Conservation (phyloP, 768 basidiomycete species). For the Suillus bovinus region DNA sequence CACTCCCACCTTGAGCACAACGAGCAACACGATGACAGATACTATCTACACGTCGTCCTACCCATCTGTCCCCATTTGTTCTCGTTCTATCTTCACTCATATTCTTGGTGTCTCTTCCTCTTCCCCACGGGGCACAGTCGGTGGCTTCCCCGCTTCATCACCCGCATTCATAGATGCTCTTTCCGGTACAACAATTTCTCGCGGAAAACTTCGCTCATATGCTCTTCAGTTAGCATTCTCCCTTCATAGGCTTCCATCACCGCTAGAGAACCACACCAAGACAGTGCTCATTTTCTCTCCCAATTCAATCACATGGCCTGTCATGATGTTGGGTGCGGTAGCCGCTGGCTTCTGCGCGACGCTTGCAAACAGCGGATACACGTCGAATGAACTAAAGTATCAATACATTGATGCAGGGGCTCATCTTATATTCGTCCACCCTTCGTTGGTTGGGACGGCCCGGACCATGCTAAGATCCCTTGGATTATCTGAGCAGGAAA, state of each 20-base stretch:
- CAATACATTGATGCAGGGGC: constrained; percentile 74
- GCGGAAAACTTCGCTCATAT: constrained; percentile 51
- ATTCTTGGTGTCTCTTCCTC: constrained; percentile 22
- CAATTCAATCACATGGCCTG: constrained; percentile 61
- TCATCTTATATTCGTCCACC: constrained; percentile 60
- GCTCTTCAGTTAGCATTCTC: constrained; percentile 61
- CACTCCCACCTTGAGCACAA: not conserved
- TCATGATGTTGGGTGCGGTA: constrained; percentile 45
- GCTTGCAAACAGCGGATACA: constrained; percentile 74
- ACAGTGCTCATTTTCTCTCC: constrained; percentile 67
- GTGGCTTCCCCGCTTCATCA: constrained; percentile 41
- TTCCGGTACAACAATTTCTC: constrained; percentile 55
- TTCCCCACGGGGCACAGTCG: constrained; percentile 33
- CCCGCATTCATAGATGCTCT: constrained; percentile 69
- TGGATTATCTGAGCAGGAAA: constrained; percentile 48
- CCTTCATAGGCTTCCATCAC: constrained; percentile 46
- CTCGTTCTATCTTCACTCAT: constrained; percentile 34
- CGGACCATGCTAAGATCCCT: constrained; percentile 54
- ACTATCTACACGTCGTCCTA: constrained; percentile 22
- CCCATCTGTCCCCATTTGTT: constrained; percentile 20
- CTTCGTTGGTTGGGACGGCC: constrained; percentile 57
- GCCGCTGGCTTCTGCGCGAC: constrained; percentile 72
- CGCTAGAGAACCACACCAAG: constrained; percentile 40
- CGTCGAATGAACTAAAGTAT: constrained; percentile 62
- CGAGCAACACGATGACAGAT: constrained; percentile 19